Base-by-base conservation (phyloP, 139 green algal genomes). In the Trebouxia sp. region DNA sequence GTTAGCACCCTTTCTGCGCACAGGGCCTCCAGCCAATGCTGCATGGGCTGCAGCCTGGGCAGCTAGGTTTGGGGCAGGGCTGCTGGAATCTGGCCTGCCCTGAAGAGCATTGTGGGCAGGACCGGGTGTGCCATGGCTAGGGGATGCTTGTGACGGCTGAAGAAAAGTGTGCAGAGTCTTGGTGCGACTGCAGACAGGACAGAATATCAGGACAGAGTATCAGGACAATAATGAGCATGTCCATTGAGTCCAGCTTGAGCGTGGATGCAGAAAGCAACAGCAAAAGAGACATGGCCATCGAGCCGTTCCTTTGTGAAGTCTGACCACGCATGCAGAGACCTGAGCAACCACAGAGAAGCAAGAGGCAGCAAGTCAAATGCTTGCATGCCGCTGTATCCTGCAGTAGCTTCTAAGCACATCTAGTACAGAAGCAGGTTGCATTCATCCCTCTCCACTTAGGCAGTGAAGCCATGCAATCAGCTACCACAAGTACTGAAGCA, bases 81-180 rank as follows among this genome's bases (percentile, higher is more conserved):
- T 30, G 37, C 7, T 41, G 24, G 12, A 17, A 12, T 30, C 15
- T 72, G 62, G 5, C 62, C 35, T 30, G 42, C 32, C 26, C 14
- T 72, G n/a, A 14, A 66, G 42, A 7, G 45, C 28, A 9, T 11
- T 30, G 45, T 11, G 47, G n/a, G 26, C 42, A 0, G 28, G 45
- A 24, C 41, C 15, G n/a, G 47, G 45, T 8, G 20, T 11, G 7
- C 47, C 17, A 7, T 62, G 45, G 12, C 14, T 45, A 14, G 62
- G 12, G 62, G 32, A 22, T 37, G 74, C 74, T 43, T 66, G 47
- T 5, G 74, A 67, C 14, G 75, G 35, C 22, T 43, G 51, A 22
- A 69, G n/a, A 14, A 80, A 70, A 39, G 76, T 51, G 85, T 98
- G 92, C 70, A 98, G 80, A 22, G 41, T 78, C 48, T 55, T 51